A percentile compares a stretch with the other conserved stretches of the same genome.
Conservation (phyloP, 495 filamentous ascomycete genomes). For the Aspergillus taichungensis region DNA sequence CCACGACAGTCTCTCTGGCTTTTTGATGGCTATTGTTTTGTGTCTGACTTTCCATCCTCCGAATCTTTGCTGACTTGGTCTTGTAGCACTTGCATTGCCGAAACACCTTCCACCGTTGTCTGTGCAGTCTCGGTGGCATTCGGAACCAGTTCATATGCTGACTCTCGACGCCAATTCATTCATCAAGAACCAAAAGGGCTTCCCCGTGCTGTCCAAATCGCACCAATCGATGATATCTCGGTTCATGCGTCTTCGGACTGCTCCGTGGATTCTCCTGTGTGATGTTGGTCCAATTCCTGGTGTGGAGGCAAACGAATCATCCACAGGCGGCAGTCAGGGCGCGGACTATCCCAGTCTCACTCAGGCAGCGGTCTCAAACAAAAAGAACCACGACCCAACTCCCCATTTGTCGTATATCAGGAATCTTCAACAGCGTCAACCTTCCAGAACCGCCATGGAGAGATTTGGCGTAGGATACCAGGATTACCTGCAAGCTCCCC, state of each 20-base stretch:
- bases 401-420: constrained; percentile 74
- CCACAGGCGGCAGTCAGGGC: constrained; percentile 23
- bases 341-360: constrained; percentile 58
- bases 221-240: constrained; percentile 72
- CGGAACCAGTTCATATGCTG: constrained; percentile 79
- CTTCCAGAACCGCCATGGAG: constrained; percentile 53
- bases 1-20: not conserved
- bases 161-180: constrained; percentile 60
- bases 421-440: constrained; percentile 76
- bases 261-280: constrained; percentile 73
- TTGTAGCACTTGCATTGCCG: constrained; percentile 67
- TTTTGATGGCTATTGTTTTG: not conserved
- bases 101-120: constrained; percentile 63
- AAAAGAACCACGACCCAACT: constrained; percentile 47
- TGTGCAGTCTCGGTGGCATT: constrained; percentile 85
- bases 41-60: not conserved
- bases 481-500: constrained; percentile 87
- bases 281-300: constrained; percentile 64
- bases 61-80: constrained; percentile 9
- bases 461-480: constrained; percentile 72
- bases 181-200: constrained; percentile 66
- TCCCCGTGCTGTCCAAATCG: constrained; percentile 69
- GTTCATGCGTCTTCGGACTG: constrained; percentile 72
- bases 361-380: constrained; percentile 45
- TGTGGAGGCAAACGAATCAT: constrained; percentile 31